Conservation (phyloP, 257 asterid species). For the Ballota nigra region DNA sequence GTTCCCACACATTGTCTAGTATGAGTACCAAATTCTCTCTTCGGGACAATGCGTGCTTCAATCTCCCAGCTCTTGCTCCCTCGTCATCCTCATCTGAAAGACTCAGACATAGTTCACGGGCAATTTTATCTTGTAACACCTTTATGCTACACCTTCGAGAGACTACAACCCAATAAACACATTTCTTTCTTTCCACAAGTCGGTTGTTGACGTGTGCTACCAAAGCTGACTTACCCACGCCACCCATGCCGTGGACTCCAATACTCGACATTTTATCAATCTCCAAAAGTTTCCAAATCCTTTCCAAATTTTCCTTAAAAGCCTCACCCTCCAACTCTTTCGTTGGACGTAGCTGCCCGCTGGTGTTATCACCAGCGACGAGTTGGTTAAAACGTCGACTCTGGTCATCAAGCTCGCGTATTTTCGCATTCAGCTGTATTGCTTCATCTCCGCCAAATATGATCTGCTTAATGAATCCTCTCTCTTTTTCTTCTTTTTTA, state of each 20-base stretch:
- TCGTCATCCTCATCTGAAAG: not conserved
- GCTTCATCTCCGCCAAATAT: not conserved
- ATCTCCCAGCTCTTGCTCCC: too few relatives aligned
- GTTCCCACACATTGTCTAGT: too few relatives aligned
- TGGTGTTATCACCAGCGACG: not conserved
- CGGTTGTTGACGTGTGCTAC: conserved; percentile 2
- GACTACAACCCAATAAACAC: conserved; percentile 16
- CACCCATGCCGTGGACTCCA: too few relatives aligned
- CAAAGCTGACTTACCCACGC: not conserved
- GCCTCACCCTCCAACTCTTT: not conserved
- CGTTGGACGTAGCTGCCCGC: too few relatives aligned
- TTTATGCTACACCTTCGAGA: not conserved
- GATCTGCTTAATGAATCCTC: not conserved
- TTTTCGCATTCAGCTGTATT: not conserved
- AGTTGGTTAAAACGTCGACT: conserved; percentile 3
- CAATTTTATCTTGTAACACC: conserved; percentile 9
- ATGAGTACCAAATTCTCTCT: too few relatives aligned
- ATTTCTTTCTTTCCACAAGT: not conserved
- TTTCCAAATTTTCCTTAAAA: not conserved
- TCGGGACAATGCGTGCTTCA: too few relatives aligned
- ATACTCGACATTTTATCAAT: not conserved
- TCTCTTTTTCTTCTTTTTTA: not conserved
- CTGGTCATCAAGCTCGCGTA: not conserved
- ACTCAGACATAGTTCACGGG: not conserved
- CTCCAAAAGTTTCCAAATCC: conserved; percentile 7